These are phyloP conservation scores for Zymoseptoria brevis DNA, from an alignment of 2,329 filamentous ascomycete genomes.

Conservation along the genomic window DNA sequence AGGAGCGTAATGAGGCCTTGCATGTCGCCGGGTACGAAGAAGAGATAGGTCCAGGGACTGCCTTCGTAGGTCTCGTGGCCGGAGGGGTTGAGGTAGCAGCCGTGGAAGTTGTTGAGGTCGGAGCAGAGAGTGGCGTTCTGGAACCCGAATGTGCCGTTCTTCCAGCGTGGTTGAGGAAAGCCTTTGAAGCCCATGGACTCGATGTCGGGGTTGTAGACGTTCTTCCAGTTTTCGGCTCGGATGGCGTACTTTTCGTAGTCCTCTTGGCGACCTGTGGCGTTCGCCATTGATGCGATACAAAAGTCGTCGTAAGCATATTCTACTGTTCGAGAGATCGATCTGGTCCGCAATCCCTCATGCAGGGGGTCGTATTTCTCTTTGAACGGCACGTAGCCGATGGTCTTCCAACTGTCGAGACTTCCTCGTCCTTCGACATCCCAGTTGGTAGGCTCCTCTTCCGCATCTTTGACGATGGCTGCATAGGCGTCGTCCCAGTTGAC, in stretches of 20 bases:
- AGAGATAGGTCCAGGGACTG: constrained; percentile 16
- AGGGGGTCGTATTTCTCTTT: constrained; percentile 35
- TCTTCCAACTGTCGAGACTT: constrained; percentile 35
- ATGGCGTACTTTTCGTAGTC: constrained; percentile 51
- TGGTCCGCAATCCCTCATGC: constrained; percentile 51
- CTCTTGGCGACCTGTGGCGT: constrained; percentile 44
- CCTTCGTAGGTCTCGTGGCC: constrained; percentile 17
- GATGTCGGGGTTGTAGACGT: constrained; percentile 12
- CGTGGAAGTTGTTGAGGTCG: constrained; percentile 13
- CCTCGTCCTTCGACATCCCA: constrained; percentile 33
- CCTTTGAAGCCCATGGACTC: constrained; percentile 18
- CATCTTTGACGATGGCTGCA: constrained; percentile 25
- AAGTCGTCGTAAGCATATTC: constrained; percentile 49
- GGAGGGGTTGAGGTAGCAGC: constrained; percentile 31
- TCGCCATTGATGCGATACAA: constrained; percentile 55
- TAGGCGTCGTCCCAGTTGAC: constrained; percentile 31
- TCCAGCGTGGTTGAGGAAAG: constrained; percentile 14
- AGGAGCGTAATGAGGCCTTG: constrained; percentile 12
- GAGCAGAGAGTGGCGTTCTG: constrained; percentile 18
- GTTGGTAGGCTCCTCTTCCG: constrained; percentile 22
- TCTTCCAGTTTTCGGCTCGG: constrained; percentile 56
- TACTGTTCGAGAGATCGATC: constrained; percentile 34
- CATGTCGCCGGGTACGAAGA: constrained; percentile 17
- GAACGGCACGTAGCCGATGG: constrained; percentile 32
- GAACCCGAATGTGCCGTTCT: constrained; percentile 13